Base-by-base conservation (phyloP, 1,284 basidiomycete species). In the Pyrrhoderma lamaoense region DNA sequence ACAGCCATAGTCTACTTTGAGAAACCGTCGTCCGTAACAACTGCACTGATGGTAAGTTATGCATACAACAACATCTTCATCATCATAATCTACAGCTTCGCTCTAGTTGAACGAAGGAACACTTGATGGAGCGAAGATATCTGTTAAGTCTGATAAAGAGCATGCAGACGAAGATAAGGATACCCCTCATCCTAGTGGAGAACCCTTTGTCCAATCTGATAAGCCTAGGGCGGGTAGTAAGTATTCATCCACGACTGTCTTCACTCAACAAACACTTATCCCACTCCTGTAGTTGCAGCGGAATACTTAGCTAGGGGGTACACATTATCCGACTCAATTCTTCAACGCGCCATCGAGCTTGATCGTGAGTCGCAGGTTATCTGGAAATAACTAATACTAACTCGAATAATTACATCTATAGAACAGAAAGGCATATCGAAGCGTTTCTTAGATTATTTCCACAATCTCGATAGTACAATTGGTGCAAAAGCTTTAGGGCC, bases 221-320 rank as follows among this genome's bases (percentile, higher is more conserved):
- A 92, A 92, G 68, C 89, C 89, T 1, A 74, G 85, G 42, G 85
- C 86, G 22, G 89, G 80, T 39, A 88, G 85, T 87, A 58, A 60
- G 79, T 67, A 14, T 16, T 9, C n/a, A 14, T 8, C 2, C 8
- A 19, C 11, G 18, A 22, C 14, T 2, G 36, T 13, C 42, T 9
- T 19, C 19, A 4, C 9, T 18, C 9, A 16, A 61, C 61, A 42
- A 37, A 21, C 36, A 22, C n/a, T 42, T 21, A 36, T 23, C 19
- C n/a, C 51, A 7, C 21, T 5, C n/a, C n/a, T 27, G 16, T 51
- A 71, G 89, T 94, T 61, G 86, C 85, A 18, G 93, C 93, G 36
- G 93, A 95, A 66, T 92, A 93, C 67, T 79, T 97, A 35, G 86
- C 89, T 1, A 82, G 79, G 63, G 93, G 93, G 2, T 96, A 96